These are phyloP conservation scores for Aspergillus arachidicola DNA, from an alignment of 2,329 filamentous ascomycete species.

Conservation along the genomic window DNA sequence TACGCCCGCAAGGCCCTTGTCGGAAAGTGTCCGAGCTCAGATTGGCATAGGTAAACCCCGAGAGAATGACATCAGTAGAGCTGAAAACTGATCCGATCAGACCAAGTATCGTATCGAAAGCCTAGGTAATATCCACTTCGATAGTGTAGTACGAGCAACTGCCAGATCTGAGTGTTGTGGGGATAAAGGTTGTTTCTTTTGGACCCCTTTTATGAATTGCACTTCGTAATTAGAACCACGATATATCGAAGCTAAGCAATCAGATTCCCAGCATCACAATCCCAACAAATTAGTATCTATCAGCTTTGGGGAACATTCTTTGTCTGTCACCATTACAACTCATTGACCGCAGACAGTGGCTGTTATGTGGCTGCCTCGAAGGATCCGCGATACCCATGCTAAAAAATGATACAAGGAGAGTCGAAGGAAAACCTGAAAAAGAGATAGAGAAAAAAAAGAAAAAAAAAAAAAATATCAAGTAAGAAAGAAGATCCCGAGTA, in stretches of 20 bases:
- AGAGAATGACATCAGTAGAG: slow-evolving; percentile 17
- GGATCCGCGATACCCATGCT: slow-evolving; percentile 22
- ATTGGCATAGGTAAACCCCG: background rate
- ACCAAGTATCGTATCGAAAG: slow-evolving; percentile 3
- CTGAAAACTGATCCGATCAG: background rate
- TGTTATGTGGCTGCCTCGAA: slow-evolving; percentile 20
- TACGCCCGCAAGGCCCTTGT: background rate
- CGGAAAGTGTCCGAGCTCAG: slow-evolving; percentile 6
- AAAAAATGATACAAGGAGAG: slow-evolving; percentile 9
- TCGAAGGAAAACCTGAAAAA: background rate
- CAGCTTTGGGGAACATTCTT: slow-evolving; percentile 1
- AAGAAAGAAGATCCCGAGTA: slow-evolving; percentile 1
- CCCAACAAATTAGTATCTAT: background rate
- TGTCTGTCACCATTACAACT: slow-evolving; percentile 9
- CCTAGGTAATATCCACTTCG: background rate
- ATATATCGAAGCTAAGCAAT: background rate
- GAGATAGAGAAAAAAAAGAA: background rate
- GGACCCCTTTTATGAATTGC: background rate
- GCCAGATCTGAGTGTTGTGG: slow-evolving; percentile 9
- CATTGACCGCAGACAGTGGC: slow-evolving; percentile 8
- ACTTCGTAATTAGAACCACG: background rate
- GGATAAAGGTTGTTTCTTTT: background rate
- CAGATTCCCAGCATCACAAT: background rate
- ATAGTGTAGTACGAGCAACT: background rate
- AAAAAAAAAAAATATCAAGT: background rate